Conservation (phyloP, 345 rosid genomes). For the Moricandia moricandioides region DNA sequence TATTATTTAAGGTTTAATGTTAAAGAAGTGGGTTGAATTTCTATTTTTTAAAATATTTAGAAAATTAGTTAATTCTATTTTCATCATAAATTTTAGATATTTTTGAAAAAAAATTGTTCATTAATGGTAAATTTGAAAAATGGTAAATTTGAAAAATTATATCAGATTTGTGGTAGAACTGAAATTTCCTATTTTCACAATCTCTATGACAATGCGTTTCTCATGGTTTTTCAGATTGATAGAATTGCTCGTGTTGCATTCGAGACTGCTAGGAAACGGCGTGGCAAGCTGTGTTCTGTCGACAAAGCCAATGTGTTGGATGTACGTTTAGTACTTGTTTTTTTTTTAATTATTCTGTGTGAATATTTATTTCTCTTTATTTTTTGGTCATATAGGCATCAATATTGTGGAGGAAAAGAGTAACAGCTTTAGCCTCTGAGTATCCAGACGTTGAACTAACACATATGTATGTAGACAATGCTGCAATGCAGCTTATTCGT, state of each 20-base stretch:
- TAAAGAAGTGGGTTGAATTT: too few relatives aligned
- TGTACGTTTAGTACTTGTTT: neutral
- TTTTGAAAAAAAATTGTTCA: too few relatives aligned
- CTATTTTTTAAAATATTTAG: too few relatives aligned
- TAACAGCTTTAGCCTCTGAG: constrained; percentile 65
- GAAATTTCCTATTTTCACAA: too few relatives aligned
- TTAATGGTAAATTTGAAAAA: too few relatives aligned
- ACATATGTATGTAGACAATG: constrained; percentile 97
- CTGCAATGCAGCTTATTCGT: constrained; percentile 95
- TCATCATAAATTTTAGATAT: too few relatives aligned
- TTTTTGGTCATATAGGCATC: constrained; percentile 53
- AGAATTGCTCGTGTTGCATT: constrained; percentile 96
- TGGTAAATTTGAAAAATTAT: too few relatives aligned
- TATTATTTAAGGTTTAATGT: too few relatives aligned
- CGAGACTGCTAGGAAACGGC: neutral
- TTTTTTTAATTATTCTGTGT: too few relatives aligned
- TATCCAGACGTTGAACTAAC: constrained; percentile 92
- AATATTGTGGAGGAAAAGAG: constrained; percentile 88
- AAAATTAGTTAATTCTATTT: too few relatives aligned
- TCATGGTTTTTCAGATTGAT: constrained; percentile 53
- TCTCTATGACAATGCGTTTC: constrained; percentile 22
- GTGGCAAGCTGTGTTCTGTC: neutral
- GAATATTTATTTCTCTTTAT: too few relatives aligned
- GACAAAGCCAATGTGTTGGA: neutral
- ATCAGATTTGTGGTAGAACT: too few relatives aligned